Conservation (phyloP, 2,329 filamentous ascomycete species). For the Phaeophleospora eucalypticola region DNA sequence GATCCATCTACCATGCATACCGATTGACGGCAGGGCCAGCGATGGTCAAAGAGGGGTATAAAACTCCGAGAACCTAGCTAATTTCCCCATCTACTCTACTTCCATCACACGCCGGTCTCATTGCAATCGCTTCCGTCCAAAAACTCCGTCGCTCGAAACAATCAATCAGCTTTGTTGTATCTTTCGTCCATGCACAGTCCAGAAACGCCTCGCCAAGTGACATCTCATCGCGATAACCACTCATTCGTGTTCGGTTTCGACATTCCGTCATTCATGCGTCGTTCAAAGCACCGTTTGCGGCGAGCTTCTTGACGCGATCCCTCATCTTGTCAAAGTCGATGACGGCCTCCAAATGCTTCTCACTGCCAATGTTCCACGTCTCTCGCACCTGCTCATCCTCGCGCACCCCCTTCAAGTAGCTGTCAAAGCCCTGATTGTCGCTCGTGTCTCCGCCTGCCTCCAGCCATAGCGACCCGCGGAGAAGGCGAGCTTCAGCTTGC, state of each 20-base stretch:
- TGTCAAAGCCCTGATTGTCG: slow-evolving; percentile 45
- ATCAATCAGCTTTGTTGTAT: not conserved
- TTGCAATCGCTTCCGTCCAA: not conserved
- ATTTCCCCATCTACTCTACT: not conserved
- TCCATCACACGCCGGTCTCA: not conserved
- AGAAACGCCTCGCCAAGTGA: not conserved
- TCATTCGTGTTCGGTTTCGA: not conserved
- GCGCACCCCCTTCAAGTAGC: slow-evolving; percentile 58
- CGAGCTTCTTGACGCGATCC: slow-evolving; percentile 37
- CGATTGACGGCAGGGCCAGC: too few species aligned
- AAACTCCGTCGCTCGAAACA: not conserved
- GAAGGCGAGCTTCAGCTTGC: slow-evolving; percentile 32
- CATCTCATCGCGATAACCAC: too few species aligned
- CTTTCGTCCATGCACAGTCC: too few species aligned
- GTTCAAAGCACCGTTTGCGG: slow-evolving; percentile 18
- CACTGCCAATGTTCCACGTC: slow-evolving; percentile 58
- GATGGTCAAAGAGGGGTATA: too few species aligned
- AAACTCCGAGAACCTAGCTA: too few species aligned
- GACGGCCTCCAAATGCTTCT: slow-evolving; percentile 57
- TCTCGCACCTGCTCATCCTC: slow-evolving; percentile 62
- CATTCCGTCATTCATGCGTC: too few species aligned
- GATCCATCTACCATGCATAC: too few species aligned
- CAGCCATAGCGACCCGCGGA: slow-evolving; percentile 48
- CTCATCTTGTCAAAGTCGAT: slow-evolving; percentile 53
- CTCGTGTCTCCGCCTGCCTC: slow-evolving; percentile 40